Evolutionary conservation across 176 grass and related monocot genomes (phyloP).

Genomic region (Oryza glaberrima): DNA sequence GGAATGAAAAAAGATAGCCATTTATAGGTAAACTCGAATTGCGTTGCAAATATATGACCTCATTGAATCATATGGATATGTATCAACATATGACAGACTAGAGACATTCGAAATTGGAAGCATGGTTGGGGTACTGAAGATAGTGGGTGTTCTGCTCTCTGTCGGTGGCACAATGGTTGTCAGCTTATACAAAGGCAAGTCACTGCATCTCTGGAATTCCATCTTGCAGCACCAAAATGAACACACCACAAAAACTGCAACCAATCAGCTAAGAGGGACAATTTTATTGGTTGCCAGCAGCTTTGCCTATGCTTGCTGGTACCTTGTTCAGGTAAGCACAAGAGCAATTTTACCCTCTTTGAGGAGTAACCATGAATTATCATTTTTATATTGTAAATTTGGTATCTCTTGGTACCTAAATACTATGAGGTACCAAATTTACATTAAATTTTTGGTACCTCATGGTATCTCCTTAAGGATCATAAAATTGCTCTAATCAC

Average conservation of each 20-base stretch:
- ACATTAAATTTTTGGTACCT: no score
- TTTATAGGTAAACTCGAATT: not conserved
- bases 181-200: slow-evolving; percentile 62
- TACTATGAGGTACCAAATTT: no score
- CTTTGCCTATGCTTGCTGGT: slow-evolving; percentile 61
- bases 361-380: no score
- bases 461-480: no score
- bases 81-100: slow-evolving; percentile 26
- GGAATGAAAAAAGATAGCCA: not conserved
- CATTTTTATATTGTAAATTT: no score
- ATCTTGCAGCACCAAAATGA: slow-evolving; percentile 11
- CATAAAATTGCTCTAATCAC: no score
- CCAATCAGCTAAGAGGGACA: slow-evolving; percentile 43
- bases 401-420: no score
- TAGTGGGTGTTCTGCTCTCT: slow-evolving; percentile 29
- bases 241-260: not conserved
- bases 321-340: slow-evolving; percentile 46
- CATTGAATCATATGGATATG: no score
- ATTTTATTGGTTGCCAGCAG: slow-evolving; percentile 46
- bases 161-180: slow-evolving; percentile 58
- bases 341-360: no score
- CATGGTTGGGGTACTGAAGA: slow-evolving; percentile 35
- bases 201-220: slow-evolving; percentile 47
- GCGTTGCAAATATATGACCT: no score
- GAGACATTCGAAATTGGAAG: slow-evolving; percentile 39